Conservation (phyloP, 495 filamentous ascomycete species). For the Pseudomonodictys pantanalensis region DNA sequence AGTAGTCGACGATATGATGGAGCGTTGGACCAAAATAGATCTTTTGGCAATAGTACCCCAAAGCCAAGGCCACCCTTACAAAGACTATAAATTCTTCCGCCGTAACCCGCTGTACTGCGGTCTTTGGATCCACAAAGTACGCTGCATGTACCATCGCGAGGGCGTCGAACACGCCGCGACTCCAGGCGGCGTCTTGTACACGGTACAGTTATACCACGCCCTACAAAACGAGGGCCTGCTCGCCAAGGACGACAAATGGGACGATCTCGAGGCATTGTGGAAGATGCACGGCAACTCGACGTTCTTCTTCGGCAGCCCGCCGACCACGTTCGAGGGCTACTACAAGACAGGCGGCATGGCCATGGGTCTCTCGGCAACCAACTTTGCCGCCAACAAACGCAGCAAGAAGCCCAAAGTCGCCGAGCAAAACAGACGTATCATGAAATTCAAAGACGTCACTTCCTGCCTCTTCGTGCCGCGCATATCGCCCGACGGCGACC, state of each 20-base stretch:
- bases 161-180: not conserved
- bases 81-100: not conserved
- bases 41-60: not conserved
- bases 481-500: not conserved
- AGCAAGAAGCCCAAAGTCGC: not conserved
- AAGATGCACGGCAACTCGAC: not conserved
- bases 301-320: not conserved
- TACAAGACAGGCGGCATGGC: not conserved
- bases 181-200: not conserved
- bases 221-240: not conserved
- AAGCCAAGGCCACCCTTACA: not conserved
- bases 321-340: not conserved
- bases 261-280: not conserved
- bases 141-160: not conserved
- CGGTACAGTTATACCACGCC: not conserved
- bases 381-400: conserved; percentile 1
- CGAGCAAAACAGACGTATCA: not conserved
- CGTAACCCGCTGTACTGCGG: not conserved
- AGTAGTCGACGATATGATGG: too few relatives aligned
- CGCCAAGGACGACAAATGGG: not conserved
- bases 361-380: conserved; percentile 1
- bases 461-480: not conserved
- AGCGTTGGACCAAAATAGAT: not conserved
- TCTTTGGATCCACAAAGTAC: not conserved
- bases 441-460: not conserved